Base-by-base conservation (phyloP, 2,329 filamentous ascomycete genomes). In the Aspergillus carbonarius region DNA sequence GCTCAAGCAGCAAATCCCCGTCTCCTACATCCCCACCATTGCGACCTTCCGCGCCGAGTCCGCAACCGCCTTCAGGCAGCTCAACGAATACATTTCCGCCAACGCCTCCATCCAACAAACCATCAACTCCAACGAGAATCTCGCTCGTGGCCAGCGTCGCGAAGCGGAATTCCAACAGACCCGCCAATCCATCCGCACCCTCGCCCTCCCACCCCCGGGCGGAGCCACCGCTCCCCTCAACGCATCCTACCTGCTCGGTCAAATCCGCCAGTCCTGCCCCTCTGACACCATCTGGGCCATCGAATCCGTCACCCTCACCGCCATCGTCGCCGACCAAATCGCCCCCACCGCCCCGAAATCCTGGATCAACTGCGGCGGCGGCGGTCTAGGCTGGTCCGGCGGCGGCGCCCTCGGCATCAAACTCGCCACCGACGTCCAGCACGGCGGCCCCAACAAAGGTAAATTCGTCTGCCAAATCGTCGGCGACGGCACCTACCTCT, bases 291-390 rank as follows among this genome's bases (percentile, higher is more conserved):
- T 93, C 60, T 93, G 85, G 78, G 88, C 86, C 2, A 79, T 95
- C 44, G 91, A 95, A 74, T 87, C 91, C 0, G 91, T 95, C 0
- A 95, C 91, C 0, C 86, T 90, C 58, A 86, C 87, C 0, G 74
- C 73, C 0, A 83, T 86, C 27, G 86, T 92, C 0, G 82, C 85
- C 25, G 89, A 95, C 64, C 89, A 92, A 63, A 76, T 95, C 7
- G 86, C 87, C 66, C 82, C 86, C 2, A 86, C 82, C 0, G 69
- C 85, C 0, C 90, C 90, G 0, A 89, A 89, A 0, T 86, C 85
- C 0, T 92, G 88, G 88, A 85, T 93, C 68, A 93, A 92, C 72
- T 93, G 90, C 70, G 90, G 90, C 1, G 90, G 88, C 0, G 90
- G 89, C 13, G 91, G 91, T 2, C 84, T 93, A 0, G 90, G 90